Percentiles rank a stretch among this genome's conserved stretches.
Evolutionary conservation across 2,329 filamentous ascomycete species (phyloP).

Genomic region (Tympanopsis confertula): DNA sequence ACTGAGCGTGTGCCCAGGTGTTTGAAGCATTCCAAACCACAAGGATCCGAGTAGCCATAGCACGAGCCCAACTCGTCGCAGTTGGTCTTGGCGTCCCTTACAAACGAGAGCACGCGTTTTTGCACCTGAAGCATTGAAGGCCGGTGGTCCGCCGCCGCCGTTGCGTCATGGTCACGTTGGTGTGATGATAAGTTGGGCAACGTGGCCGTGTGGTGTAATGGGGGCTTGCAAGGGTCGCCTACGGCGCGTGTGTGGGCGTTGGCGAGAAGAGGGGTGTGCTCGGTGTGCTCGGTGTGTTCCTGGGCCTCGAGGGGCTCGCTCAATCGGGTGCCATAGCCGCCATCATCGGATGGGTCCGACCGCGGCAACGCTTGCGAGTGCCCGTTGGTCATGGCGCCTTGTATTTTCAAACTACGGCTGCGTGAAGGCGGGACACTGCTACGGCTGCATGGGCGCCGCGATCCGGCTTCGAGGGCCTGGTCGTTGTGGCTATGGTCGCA

Average conservation of each 20-base stretch:
- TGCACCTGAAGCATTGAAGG: constrained; percentile 43
- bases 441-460: constrained; percentile 1
- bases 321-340: background rate
- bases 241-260: constrained; percentile 13
- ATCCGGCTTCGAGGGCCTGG: constrained; percentile 20
- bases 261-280: constrained; percentile 13
- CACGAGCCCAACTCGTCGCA: constrained; percentile 51
- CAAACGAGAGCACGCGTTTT: constrained; percentile 49
- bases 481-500: constrained; percentile 66
- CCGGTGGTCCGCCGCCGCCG: constrained; percentile 22
- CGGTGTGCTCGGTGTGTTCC: constrained; percentile 11
- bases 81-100: constrained; percentile 51
- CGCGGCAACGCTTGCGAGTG: too few species aligned
- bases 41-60: constrained; percentile 54
- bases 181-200: constrained; percentile 8
- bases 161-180: constrained; percentile 10
- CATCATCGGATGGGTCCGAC: too few species aligned
- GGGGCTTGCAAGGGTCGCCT: constrained; percentile 7
- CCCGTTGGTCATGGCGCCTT: background rate
- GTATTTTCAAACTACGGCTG: background rate
- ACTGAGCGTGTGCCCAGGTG: constrained; percentile 31
- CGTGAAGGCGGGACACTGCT: background rate
- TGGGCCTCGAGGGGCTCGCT: constrained; percentile 5
- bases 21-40: constrained; percentile 55
- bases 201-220: constrained; percentile 4